Conservation (phyloP, 2,329 filamentous ascomycete species). For the Cladosporium sp. region DNA sequence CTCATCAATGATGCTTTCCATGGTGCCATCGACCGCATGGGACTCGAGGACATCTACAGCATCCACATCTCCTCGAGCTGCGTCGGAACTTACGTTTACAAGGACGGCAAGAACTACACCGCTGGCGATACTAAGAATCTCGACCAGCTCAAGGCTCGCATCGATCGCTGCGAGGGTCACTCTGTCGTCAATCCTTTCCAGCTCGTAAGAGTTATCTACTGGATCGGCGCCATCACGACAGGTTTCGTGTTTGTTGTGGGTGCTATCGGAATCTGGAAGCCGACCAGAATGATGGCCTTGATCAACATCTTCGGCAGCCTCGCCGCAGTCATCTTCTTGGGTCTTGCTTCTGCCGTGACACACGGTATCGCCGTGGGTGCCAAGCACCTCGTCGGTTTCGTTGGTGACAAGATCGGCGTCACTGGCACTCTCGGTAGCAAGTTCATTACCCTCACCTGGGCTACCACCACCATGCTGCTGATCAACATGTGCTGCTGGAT, state of each 20-base stretch:
- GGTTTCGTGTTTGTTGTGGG: slow-evolving; percentile 47
- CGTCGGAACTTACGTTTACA: slow-evolving; percentile 43
- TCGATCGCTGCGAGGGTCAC: slow-evolving; percentile 46
- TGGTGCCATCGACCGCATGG: slow-evolving; percentile 43
- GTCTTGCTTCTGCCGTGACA: slow-evolving; percentile 71
- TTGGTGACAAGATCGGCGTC: slow-evolving; percentile 48
- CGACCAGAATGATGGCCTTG: slow-evolving; percentile 35
- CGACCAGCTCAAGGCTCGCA: slow-evolving; percentile 26
- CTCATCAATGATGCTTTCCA: slow-evolving; percentile 34
- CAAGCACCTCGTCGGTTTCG: slow-evolving; percentile 49
- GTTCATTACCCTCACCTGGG: slow-evolving; percentile 59
- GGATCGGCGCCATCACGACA: slow-evolving; percentile 51
- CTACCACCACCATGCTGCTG: slow-evolving; percentile 38
- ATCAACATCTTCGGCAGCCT: slow-evolving; percentile 48
- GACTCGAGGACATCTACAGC: slow-evolving; percentile 58
- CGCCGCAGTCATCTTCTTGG: slow-evolving; percentile 54
- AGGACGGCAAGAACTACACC: slow-evolving; percentile 40
- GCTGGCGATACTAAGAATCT: slow-evolving; percentile 46
- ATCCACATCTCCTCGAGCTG: slow-evolving; percentile 60
- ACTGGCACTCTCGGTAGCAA: slow-evolving; percentile 48
- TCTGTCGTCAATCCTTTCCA: slow-evolving; percentile 55
- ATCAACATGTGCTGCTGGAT: slow-evolving; percentile 20
- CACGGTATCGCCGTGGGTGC: slow-evolving; percentile 58
- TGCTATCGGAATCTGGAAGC: slow-evolving; percentile 40
- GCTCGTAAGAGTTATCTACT: slow-evolving; percentile 57